Evolutionary conservation across 2,329 filamentous ascomycete genomes (phyloP), one percentile per base, ranked within the genome.

Genomic region (Hypomyces rosellus): DNA sequence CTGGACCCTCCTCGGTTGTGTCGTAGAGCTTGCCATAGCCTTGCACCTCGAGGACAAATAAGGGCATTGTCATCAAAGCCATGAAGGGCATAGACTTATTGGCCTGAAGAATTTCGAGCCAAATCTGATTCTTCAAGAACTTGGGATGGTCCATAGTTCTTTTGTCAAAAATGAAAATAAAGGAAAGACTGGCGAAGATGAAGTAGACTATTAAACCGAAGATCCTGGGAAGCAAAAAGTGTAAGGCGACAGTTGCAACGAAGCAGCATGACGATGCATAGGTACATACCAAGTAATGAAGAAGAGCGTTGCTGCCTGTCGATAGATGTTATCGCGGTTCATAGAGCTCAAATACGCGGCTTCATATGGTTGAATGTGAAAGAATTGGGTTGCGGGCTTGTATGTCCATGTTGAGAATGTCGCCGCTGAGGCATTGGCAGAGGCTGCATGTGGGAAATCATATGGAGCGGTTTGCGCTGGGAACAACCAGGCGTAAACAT

Each of bases 41-140:
- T 52, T 85, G 85, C 16, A 95, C 85, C 70, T 97, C 92, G 57
- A 79, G 72, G 41, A 93, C 73, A 77, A 96, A 93, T 69, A 88
- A 83, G 14, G 88, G 86, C 1, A 83, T 82, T 9, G 90, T 96
- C 66, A 91, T 77, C 51, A 92, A 57, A 46, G 90, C 80, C 85
- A 96, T 96, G 65, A 83, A 66, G 16, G 91, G 91, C 74, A 96
- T 84, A 36, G 89, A 77, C 43, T 70, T 68, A 70, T 85, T 82
- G 55, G 91, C 84, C 71, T 95, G 89, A 56, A 75, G 74, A 62
- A 97, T 96, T 68, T 97, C 92, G 61, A 90, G 80, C 53, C 77
- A 75, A 56, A 96, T 85, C 69, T 96, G 92, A 71, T 96, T 92
- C 73, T 93, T 95, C 64, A 96, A 85, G 69, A 92, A 97, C 65